Evolutionary conservation across 768 basidiomycete species (phyloP).

Genomic region (Mycena leptocephala): DNA sequence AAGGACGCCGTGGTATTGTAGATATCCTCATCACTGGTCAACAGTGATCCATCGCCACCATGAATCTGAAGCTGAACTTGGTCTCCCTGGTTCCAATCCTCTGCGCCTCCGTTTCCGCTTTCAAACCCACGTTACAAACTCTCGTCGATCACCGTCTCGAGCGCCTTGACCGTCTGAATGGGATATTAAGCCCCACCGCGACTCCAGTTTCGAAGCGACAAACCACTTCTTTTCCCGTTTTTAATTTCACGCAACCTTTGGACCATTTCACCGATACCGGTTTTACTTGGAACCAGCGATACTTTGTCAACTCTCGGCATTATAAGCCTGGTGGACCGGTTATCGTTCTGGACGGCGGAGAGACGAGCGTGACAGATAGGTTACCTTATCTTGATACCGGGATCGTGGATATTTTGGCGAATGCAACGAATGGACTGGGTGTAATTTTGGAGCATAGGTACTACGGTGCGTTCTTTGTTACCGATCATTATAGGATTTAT

Average conservation of each 20-base stretch:
- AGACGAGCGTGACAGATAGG: constrained; percentile 84
- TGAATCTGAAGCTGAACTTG: constrained; percentile 26
- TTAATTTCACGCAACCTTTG: constrained; percentile 82
- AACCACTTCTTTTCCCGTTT: constrained; percentile 28
- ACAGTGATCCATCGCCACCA: constrained; percentile 21
- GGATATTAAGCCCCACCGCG: constrained; percentile 7
- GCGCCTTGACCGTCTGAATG: constrained; percentile 26
- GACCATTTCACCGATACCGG: constrained; percentile 80
- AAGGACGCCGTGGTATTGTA: constrained; percentile 13
- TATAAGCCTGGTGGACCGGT: constrained; percentile 89
- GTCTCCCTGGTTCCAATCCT: constrained; percentile 19
- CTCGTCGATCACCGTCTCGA: constrained; percentile 28
- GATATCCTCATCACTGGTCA: constrained; percentile 12
- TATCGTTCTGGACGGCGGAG: constrained; percentile 93
- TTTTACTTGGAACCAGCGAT: constrained; percentile 88
- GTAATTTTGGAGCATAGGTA: constrained; percentile 94
- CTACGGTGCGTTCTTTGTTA: constrained; percentile 69
- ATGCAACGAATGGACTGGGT: constrained; percentile 89
- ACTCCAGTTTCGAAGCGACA: constrained; percentile 21
- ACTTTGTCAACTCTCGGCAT: constrained; percentile 91
- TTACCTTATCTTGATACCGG: constrained; percentile 81
- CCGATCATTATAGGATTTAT: constrained; percentile 33
- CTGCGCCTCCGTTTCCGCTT: constrained; percentile 24
- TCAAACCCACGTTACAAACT: constrained; percentile 23
- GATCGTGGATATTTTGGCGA: constrained; percentile 88